Evolutionary conservation across 2,329 filamentous ascomycete species (phyloP).

Genomic region (Diaporthe sp.): DNA sequence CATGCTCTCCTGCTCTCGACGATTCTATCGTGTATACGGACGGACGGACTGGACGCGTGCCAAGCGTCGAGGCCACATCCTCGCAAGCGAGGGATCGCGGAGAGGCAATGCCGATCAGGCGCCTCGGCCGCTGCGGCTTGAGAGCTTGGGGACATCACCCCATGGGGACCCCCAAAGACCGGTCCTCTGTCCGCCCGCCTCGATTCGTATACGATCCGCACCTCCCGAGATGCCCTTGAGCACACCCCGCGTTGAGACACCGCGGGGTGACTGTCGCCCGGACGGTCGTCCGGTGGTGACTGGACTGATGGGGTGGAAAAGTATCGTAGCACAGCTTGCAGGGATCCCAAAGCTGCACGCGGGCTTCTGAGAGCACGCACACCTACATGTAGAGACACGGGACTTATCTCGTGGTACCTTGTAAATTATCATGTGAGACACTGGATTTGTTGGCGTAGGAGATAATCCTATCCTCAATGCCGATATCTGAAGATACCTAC

Average conservation of each 20-base stretch:
- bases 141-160: constrained; percentile 17
- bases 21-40: background rate
- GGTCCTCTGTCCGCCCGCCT: constrained; percentile 25
- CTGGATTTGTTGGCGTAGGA: background rate
- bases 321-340: constrained; percentile 16
- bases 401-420: background rate
- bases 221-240: background rate
- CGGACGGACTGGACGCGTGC: background rate
- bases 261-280: constrained; percentile 26
- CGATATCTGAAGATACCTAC: background rate
- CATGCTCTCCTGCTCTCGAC: background rate
- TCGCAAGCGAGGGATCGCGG: constrained; percentile 1
- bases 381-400: background rate
- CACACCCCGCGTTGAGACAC: background rate
- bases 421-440: background rate
- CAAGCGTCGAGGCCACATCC: constrained; percentile 2
- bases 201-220: constrained; percentile 8
- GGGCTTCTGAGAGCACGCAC: background rate
- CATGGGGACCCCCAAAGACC: background rate
- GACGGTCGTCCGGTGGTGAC: background rate
- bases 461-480: background rate
- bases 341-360: background rate
- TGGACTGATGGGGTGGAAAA: background rate
- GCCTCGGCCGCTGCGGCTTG: constrained; percentile 20
- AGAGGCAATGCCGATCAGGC: constrained; percentile 22